phyloP scores from a whole-genome alignment of 257 asterid genomes.

The Solanum sitiens region DNA sequence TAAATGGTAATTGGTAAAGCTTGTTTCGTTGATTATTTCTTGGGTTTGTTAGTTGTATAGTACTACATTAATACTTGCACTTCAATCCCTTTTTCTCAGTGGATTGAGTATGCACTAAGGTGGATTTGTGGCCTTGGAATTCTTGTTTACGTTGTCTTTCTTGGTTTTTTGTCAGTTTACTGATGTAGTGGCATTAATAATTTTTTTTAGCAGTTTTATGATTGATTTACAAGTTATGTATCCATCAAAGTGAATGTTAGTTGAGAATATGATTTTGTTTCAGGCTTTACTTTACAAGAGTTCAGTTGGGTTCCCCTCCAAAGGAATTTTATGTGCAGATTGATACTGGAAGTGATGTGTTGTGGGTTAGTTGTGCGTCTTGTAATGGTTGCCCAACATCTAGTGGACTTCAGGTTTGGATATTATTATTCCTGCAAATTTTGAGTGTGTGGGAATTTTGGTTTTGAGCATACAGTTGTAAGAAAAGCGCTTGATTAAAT shows the following conservation, averaged over 20 bases:
- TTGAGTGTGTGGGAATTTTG: not conserved
- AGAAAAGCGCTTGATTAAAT: not conserved
- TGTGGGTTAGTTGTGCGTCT: slow-evolving; percentile 88
- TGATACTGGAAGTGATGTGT: slow-evolving; percentile 96
- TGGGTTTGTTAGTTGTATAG: not conserved
- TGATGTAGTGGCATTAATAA: not conserved
- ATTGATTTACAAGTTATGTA: not conserved
- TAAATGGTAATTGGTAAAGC: not conserved
- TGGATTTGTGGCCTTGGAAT: not conserved
- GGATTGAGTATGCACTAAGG: not conserved
- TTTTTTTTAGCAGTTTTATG: not conserved
- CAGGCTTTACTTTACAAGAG: slow-evolving; percentile 87
- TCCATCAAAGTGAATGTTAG: not conserved
- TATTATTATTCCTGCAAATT: not conserved
- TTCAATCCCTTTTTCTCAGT: not conserved
- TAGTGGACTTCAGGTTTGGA: slow-evolving; percentile 79
- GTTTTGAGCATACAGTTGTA: not conserved
- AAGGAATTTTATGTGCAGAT: slow-evolving; percentile 90
- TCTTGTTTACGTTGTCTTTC: not conserved
- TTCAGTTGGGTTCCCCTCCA: slow-evolving; percentile 80
- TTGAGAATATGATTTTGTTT: slow-evolving; percentile 4
- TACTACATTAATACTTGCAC: not conserved
- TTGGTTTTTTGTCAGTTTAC: not conserved
- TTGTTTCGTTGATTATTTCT: not conserved
- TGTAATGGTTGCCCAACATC: slow-evolving; percentile 91